Base-by-base conservation (phyloP, 768 basidiomycete species). In the Amanita exitialis region DNA sequence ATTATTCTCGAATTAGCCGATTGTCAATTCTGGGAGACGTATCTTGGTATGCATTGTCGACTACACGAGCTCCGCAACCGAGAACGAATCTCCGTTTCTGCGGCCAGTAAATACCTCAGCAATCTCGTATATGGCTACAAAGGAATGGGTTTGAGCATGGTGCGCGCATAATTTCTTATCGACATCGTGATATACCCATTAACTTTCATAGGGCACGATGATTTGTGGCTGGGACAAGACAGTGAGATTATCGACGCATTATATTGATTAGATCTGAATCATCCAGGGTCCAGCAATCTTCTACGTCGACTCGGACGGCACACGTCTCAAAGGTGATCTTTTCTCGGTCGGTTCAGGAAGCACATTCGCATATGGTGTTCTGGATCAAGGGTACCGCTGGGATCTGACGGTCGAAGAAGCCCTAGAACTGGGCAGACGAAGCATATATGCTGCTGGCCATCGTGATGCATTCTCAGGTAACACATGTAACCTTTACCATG, bases 221-320 rank as follows among this genome's bases (percentile, higher is more conserved):
- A 94, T 99, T 51, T 97, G 94, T 61, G 96, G 96, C 23, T 98
- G 94, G 93, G 96, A 99, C 70, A 98, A 98, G 74, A 97, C 94
- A 10, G 89, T 87, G 54, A 59, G 84, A 69, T 28, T 10, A 18
- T 46, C 12, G 1, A 16, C 27, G 15, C 28, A 18, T 28, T 35
- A 28, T 2, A 13, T 5, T 25, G 44, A 46, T 44, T 56, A 35
- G 51, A 28, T 44, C n/a, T 45, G 8, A 36, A 23, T 51, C 15
- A 52, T 49, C 49, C 62, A 90, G 83, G 96, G 94, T 1, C 93
- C 94, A 16, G 81, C 90, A 18, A 74, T 99, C 23, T 98, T 93
- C 72, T 98, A 98, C 64, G 96, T 99, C 47, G 96, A 99, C 67
- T 93, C 90, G 4, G 96, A 98, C 58, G 96, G 96, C 39, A 87